A percentile compares a stretch with the other conserved stretches of the same genome.
Evolutionary conservation across 345 rosid species (phyloP).

Genomic region (Brassica nigra): DNA sequence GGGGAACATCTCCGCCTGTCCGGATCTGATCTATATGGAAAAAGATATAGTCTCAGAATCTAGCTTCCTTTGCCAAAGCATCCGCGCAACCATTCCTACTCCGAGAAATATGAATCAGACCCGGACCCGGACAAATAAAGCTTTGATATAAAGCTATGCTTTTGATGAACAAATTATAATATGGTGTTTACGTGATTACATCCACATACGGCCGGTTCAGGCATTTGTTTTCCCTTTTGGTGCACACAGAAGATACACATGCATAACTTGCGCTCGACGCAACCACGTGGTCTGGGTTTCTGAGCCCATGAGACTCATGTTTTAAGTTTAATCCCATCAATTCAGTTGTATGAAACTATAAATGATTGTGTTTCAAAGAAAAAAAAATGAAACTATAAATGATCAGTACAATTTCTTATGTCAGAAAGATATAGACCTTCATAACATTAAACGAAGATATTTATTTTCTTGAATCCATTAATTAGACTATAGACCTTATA

Average conservation of each 20-base stretch:
- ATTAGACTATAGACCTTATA: neutral
- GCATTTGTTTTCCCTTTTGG: neutral
- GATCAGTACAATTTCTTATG: too few species aligned
- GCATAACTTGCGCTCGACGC: neutral
- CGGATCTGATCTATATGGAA: too few species aligned
- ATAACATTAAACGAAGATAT: neutral
- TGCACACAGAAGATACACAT: neutral
- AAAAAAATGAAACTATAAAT: too few species aligned
- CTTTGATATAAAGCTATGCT: too few species aligned
- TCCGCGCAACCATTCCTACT: too few species aligned
- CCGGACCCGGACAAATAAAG: too few species aligned
- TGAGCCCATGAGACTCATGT: constrained; percentile 6
- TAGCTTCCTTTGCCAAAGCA: too few species aligned
- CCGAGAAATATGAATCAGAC: too few species aligned
- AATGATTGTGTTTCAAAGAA: neutral
- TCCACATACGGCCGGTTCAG: neutral
- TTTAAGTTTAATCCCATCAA: neutral
- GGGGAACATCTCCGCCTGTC: too few species aligned
- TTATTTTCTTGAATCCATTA: neutral
- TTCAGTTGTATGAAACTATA: neutral
- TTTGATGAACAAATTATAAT: neutral
- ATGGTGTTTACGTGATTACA: neutral
- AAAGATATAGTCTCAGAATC: too few species aligned
- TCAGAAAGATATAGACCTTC: neutral
- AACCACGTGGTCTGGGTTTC: constrained; percentile 21